Evolutionary conservation across 2,329 filamentous ascomycete genomes (phyloP).

Genomic region (Talaromyces sp.): DNA sequence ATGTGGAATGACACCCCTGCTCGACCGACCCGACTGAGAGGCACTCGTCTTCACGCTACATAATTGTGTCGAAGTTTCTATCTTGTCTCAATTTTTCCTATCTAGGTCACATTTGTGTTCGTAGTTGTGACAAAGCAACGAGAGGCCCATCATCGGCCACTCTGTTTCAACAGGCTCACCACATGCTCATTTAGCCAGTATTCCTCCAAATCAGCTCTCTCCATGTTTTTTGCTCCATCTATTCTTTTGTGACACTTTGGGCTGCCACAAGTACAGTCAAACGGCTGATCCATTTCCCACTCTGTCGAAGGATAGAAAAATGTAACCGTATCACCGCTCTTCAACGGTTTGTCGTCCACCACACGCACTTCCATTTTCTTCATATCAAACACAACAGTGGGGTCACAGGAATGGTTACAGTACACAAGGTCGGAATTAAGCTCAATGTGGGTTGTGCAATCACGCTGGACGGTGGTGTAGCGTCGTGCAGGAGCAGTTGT

Average conservation of each 20-base stretch:
- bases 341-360: conserved; percentile 31
- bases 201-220: conserved; percentile 22
- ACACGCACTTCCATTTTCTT: conserved; percentile 34
- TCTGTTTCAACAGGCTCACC: conserved; percentile 20
- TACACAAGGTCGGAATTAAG: conserved; percentile 52
- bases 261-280: conserved; percentile 37
- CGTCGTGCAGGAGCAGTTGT: conserved; percentile 31
- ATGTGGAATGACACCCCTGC: not conserved
- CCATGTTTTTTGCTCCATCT: conserved; percentile 34
- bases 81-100: not conserved
- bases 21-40: not conserved
- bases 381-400: conserved; percentile 51
- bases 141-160: not conserved
- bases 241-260: conserved; percentile 33
- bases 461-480: conserved; percentile 51
- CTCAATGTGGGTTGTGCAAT: conserved; percentile 46
- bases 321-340: conserved; percentile 37
- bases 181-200: conserved; percentile 43
- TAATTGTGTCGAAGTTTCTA: not conserved
- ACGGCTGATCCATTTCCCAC: conserved; percentile 45
- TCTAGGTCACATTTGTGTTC: not conserved
- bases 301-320: conserved; percentile 48
- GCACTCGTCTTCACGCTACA: not conserved
- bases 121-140: not conserved
- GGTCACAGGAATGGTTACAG: conserved; percentile 52